Conservation (phyloP, 1,284 basidiomycete genomes). For the Peniophora sp. region DNA sequence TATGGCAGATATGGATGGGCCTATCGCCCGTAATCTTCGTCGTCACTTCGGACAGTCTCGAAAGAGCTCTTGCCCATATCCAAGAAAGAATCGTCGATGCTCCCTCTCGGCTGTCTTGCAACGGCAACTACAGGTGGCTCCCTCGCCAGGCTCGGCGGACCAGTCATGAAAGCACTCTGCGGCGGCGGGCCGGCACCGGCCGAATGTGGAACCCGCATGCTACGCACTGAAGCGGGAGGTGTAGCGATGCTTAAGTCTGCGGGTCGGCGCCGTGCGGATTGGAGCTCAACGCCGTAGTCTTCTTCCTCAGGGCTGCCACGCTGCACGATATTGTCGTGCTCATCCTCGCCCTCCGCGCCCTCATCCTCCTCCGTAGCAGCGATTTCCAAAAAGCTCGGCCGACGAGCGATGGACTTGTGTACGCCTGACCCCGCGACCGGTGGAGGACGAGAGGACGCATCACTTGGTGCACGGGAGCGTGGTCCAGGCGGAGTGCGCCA, state of each 20-base stretch:
- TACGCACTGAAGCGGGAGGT: too few species aligned
- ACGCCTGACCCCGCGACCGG: slow-evolving; percentile 2
- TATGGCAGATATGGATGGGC: not conserved
- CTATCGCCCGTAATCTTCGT: slow-evolving; percentile 18
- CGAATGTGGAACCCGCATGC: too few species aligned
- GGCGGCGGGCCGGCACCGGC: too few species aligned
- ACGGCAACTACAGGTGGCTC: slow-evolving; percentile 1
- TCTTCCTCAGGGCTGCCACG: too few species aligned
- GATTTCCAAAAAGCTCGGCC: slow-evolving; percentile 67
- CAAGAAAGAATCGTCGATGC: slow-evolving; percentile 48
- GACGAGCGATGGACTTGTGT: slow-evolving; percentile 39
- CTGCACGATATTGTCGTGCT: too few species aligned
- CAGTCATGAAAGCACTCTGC: too few species aligned
- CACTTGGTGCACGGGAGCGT: too few species aligned
- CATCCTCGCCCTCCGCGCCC: not conserved
- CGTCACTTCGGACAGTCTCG: slow-evolving; percentile 43
- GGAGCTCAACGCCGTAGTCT: too few species aligned
- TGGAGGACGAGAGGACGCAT: too few species aligned
- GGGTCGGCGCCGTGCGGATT: too few species aligned
- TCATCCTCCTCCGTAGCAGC: slow-evolving; percentile 29
- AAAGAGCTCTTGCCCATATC: slow-evolving; percentile 59
- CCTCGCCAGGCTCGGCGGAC: slow-evolving; percentile 5
- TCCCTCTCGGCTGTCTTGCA: slow-evolving; percentile 16
- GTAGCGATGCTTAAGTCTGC: too few species aligned
- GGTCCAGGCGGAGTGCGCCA: too few species aligned